A percentile compares a stretch with the other conserved stretches of the same genome.
These are phyloP conservation scores for Sporisorium sorghi DNA, from an alignment of 1,284 basidiomycete genomes.

Conservation along the genomic window DNA sequence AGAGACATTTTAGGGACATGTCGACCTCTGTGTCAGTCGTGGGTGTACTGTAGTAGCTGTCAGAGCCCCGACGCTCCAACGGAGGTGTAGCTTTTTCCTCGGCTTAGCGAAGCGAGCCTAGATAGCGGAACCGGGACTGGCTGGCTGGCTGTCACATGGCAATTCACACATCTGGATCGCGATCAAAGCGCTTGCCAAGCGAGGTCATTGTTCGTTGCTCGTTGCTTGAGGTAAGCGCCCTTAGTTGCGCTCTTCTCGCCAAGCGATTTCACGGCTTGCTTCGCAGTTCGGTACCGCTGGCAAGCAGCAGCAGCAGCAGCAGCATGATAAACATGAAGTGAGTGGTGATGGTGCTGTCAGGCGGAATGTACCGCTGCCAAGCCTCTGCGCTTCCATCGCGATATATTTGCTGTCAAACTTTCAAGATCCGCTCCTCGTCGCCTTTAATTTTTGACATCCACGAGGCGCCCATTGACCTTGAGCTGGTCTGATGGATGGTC, in stretches of 20 bases:
- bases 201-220: too few relatives aligned
- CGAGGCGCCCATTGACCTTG: constrained; percentile 2
- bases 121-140: too few relatives aligned
- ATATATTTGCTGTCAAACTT: constrained; percentile 7
- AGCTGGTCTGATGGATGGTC: constrained; percentile 3
- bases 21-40: neutral
- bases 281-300: too few relatives aligned
- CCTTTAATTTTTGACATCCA: neutral
- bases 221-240: constrained; percentile 2
- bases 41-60: too few relatives aligned
- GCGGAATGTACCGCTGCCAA: constrained; percentile 1
- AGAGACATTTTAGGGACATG: neutral
- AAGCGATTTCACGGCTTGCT: too few relatives aligned
- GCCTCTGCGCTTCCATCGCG: constrained; percentile 9
- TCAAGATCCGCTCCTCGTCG: constrained; percentile 3
- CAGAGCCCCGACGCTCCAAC: neutral
- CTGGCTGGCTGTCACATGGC: constrained; percentile 7
- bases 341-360: neutral
- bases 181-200: neutral
- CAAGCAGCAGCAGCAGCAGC: neutral
- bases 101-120: constrained; percentile 3
- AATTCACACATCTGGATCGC: neutral
- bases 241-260: too few relatives aligned
- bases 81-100: neutral
- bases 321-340: too few relatives aligned